phyloP scores from a whole-genome alignment of 257 asterid species.

The Scutellaria galericulata region DNA sequence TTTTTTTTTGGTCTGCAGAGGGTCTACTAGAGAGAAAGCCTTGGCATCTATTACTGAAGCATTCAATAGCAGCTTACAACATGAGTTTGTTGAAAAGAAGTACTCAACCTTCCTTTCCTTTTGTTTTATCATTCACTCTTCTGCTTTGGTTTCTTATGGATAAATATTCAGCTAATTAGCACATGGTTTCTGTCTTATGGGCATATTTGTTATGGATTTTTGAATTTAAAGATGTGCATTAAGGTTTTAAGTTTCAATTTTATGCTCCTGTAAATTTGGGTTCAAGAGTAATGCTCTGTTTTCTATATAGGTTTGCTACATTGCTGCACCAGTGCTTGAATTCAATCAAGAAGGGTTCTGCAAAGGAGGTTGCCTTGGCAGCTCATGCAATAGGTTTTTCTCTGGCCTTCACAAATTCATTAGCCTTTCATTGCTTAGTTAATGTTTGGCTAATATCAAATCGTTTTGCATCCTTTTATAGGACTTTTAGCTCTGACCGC shows the following conservation, averaged over 20 bases:
- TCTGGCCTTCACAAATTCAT: not conserved
- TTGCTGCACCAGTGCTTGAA: slow-evolving; percentile 76
- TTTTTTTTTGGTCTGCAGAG: slow-evolving; percentile 54
- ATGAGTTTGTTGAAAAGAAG: slow-evolving; percentile 82
- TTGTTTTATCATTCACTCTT: not conserved
- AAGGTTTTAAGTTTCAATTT: not conserved
- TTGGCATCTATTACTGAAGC: slow-evolving; percentile 71
- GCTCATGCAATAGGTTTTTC: slow-evolving; percentile 79
- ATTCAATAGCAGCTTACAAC: slow-evolving; percentile 72
- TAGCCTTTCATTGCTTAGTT: slow-evolving; percentile 1
- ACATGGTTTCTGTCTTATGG: not conserved
- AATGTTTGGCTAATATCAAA: not conserved
- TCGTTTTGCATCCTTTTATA: slow-evolving; percentile 31
- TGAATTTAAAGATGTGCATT: not conserved
- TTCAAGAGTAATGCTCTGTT: slow-evolving; percentile 21
- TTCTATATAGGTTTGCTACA: slow-evolving; percentile 75
- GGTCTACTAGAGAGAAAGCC: slow-evolving; percentile 88
- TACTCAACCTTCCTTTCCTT: slow-evolving; percentile 25
- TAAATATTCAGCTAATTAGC: not conserved
- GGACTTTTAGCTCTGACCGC: slow-evolving; percentile 87
- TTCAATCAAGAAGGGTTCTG: slow-evolving; percentile 88
- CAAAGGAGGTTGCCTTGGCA: slow-evolving; percentile 86
- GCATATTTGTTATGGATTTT: not conserved
- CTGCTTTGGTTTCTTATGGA: slow-evolving; percentile 11
- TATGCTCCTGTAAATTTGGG: slow-evolving; percentile 21